Conservation (phyloP, 345 rosid genomes). For the Combretum micranthum region DNA sequence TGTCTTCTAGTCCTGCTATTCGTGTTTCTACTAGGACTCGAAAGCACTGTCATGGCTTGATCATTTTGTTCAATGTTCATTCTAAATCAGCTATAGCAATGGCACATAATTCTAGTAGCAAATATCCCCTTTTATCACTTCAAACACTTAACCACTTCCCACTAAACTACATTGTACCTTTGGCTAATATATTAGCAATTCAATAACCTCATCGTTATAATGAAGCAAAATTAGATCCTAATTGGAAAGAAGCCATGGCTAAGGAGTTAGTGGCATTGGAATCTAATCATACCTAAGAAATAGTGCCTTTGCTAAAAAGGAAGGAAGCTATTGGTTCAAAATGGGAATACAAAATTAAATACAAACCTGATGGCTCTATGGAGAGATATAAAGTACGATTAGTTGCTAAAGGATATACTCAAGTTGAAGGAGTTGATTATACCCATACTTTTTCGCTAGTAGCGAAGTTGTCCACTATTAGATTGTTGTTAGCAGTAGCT, state of each 20-base stretch:
- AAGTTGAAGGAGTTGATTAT: background rate
- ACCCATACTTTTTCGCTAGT: conserved; percentile 2
- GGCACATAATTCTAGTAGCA: no score
- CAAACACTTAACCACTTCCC: no score
- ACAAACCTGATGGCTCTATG: background rate
- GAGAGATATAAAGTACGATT: background rate
- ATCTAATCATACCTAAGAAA: background rate
- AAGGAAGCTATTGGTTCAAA: conserved; percentile 1
- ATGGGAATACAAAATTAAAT: conserved; percentile 8
- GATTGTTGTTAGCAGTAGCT: background rate
- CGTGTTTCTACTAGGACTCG: no score
- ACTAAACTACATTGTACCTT: no score
- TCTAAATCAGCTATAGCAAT: no score
- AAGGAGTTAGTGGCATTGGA: background rate
- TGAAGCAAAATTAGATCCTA: background rate
- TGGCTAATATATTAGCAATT: no score
- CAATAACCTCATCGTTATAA: background rate
- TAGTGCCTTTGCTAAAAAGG: background rate
- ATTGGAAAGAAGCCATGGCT: background rate
- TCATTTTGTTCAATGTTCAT: no score
- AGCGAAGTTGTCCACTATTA: background rate
- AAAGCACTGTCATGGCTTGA: no score
- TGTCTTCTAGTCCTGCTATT: no score
- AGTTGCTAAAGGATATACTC: conserved; percentile 4
- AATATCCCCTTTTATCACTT: no score